A percentile compares a stretch with the other conserved stretches of the same genome.
These are phyloP conservation scores for Sechiopsis laciniata DNA, from an alignment of 306 rosid species.

Conservation along the genomic window DNA sequence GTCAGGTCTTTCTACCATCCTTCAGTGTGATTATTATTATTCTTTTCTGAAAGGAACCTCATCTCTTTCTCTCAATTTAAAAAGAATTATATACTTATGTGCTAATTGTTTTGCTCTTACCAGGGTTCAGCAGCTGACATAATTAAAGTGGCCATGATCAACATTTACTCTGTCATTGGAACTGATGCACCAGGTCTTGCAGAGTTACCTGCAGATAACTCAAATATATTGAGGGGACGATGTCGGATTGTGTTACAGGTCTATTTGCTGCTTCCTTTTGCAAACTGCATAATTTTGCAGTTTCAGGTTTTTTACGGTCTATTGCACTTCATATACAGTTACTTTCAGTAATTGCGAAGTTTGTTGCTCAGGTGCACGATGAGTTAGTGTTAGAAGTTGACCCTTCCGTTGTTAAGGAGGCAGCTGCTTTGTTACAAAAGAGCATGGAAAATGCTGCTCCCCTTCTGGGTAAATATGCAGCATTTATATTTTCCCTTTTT, in stretches of 20 bases:
- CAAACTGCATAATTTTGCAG: background rate
- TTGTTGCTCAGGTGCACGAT: slow-evolving; percentile 70
- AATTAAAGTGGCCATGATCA: slow-evolving; percentile 83
- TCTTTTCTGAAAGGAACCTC: background rate
- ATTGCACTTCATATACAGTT: background rate
- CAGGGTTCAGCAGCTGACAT: slow-evolving; percentile 98
- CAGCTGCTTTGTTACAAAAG: slow-evolving; percentile 58
- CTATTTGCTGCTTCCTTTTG: background rate
- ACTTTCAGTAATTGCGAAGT: slow-evolving; percentile 11
- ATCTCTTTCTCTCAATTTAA: background rate
- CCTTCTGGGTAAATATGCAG: slow-evolving; percentile 60
- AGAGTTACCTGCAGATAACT: slow-evolving; percentile 37
- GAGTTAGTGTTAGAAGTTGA: slow-evolving; percentile 90
- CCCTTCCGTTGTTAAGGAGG: slow-evolving; percentile 66
- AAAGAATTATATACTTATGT: slow-evolving; percentile 7
- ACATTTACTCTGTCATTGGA: slow-evolving; percentile 52
- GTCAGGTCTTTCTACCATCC: slow-evolving; percentile 54
- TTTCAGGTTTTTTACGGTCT: slow-evolving; percentile 6
- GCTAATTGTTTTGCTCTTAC: slow-evolving; percentile 26
- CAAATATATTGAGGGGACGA: slow-evolving; percentile 47
- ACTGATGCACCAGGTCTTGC: slow-evolving; percentile 35
- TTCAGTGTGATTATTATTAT: slow-evolving; percentile 15
- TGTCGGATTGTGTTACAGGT: slow-evolving; percentile 90
- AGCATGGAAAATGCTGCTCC: slow-evolving; percentile 91
- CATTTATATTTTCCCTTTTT: slow-evolving; percentile 8